A percentile compares a stretch with the other conserved stretches of the same genome.
phyloP scores from a whole-genome alignment of 23 red algal species.

The Gracilaria domingensis region DNA sequence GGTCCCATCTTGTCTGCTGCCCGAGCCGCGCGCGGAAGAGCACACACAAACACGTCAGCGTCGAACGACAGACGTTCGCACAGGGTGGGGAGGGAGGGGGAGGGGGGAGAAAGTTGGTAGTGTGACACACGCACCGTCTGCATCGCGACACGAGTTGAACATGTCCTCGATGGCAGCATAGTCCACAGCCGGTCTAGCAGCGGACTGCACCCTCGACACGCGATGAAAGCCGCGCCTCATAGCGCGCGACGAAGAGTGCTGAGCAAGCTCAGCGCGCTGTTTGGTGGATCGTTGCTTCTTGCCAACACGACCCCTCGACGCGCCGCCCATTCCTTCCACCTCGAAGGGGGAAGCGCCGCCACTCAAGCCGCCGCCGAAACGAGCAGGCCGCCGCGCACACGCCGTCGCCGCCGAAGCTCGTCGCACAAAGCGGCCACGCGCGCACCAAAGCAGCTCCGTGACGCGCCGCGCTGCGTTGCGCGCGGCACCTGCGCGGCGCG shows the following conservation, averaged over 20 bases:
- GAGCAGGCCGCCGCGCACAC: too few relatives aligned
- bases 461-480: not conserved
- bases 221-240: slow-evolving; percentile 56
- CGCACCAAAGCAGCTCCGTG: too few relatives aligned
- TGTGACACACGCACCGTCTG: slow-evolving; percentile 36
- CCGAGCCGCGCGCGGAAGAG: not conserved
- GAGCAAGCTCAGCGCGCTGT: not conserved
- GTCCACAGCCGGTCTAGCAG: not conserved
- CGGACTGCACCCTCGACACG: slow-evolving; percentile 6
- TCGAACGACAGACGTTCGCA: not conserved
- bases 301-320: slow-evolving; percentile 52
- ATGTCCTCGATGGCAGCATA: slow-evolving; percentile 45
- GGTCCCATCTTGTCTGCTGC: slow-evolving; percentile 77
- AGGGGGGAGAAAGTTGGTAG: too few relatives aligned
- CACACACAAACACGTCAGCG: not conserved
- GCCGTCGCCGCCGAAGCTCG: too few relatives aligned
- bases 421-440: too few relatives aligned
- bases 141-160: slow-evolving; percentile 29
- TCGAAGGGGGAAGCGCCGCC: not conserved
- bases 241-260: not conserved
- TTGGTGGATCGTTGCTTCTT: slow-evolving; percentile 58
- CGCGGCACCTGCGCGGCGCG: not conserved
- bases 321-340: slow-evolving; percentile 59
- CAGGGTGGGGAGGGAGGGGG: too few relatives aligned
- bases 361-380: too few relatives aligned